These are phyloP conservation scores for Chaetomium sp. DNA, from an alignment of 2,329 filamentous ascomycete genomes.

Conservation along the genomic window DNA sequence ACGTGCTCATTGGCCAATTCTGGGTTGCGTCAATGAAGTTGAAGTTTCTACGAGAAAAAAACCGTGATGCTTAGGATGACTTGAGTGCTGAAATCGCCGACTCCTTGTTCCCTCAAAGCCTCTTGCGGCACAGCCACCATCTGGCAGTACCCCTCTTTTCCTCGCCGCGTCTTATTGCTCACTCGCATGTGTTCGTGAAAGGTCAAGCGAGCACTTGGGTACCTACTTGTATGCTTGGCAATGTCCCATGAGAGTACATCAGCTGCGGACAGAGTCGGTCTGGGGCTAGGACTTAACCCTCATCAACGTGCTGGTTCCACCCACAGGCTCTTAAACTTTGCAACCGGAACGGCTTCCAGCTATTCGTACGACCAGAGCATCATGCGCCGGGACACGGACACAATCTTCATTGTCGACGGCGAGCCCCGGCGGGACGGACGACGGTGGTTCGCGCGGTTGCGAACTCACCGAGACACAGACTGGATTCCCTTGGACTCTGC, in stretches of 20 bases:
- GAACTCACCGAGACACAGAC: not conserved
- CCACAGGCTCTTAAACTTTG: too few species aligned
- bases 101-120: too few species aligned
- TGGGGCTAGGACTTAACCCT: too few species aligned
- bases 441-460: not conserved
- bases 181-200: not conserved
- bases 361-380: not conserved
- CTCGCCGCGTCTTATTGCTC: not conserved
- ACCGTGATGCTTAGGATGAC: not conserved
- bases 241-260: not conserved
- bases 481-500: not conserved
- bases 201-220: not conserved
- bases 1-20: too few species aligned
- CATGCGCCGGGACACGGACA: not conserved
- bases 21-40: too few species aligned
- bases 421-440: not conserved
- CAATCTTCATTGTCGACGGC: not conserved
- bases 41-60: too few species aligned
- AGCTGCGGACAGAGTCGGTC: too few species aligned
- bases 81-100: not conserved
- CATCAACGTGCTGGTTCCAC: too few species aligned
- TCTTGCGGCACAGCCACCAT: not conserved
- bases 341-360: not conserved
- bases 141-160: not conserved
- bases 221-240: too few species aligned